Evolutionary conservation across 495 filamentous ascomycete species (phyloP), one percentile per base, ranked within the genome.

Genomic region (Aspergillus bertholletiae): DNA sequence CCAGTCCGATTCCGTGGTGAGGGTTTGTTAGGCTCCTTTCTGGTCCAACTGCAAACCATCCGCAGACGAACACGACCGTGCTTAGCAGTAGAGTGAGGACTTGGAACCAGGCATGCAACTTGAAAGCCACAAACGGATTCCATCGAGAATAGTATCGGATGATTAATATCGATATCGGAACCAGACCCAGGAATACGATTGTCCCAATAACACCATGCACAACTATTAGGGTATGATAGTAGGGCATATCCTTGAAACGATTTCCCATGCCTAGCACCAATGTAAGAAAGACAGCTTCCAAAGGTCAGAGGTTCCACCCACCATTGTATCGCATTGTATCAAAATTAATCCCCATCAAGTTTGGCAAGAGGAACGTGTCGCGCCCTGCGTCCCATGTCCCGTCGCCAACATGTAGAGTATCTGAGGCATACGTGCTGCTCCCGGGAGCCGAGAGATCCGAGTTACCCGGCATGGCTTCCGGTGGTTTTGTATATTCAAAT

Each of bases 311-410:
- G n/a, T 51, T 18, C 18, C 8, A 66, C 82, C 62, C 72, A 94
- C 92, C 92, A 84, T 96, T 96, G 72, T 95, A 96, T 71, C 80
- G 84, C 87, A 91, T 96, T n/a, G 91, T 96, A 49, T 87, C 90
- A 70, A 92, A 91, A 69, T 96, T 96, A 15, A 95, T 66, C 2
- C 91, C 92, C 67, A 88, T 79, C 34, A 96, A 71, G 72, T 94
- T 94, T 22, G 92, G 92, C 43, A 96, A 72, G 45, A 96, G 78
- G 70, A 96, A 96, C 8, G 86, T 88, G 71, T 96, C 92, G 69
- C 87, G 83, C 54, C 80, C 74, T 22, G 81, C 80, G 61, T 96
- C 90, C 92, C 92, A 96, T 26, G 92, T 96, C 26, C 92, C 92
- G 75, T 96, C 92, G 54, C 92, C 92, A 17, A 96, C 92, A 58